Base-by-base conservation (phyloP, 805 yeast species). In the Starmera quercuum region DNA sequence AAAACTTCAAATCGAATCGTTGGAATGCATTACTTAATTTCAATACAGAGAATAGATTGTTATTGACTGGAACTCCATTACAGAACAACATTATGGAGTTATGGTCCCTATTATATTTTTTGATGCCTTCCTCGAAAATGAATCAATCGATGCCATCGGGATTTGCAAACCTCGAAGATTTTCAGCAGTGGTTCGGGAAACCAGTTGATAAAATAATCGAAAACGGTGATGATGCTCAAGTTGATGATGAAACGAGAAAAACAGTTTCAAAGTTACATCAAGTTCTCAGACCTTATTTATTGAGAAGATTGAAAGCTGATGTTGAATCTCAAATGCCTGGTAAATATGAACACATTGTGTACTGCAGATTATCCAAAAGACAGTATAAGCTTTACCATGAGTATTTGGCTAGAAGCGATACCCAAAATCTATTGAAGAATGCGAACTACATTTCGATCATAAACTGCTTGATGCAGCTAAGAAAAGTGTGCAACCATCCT, bases 251-350 rank as follows among this genome's bases (percentile, higher is more conserved):
- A 49, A 86, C 97, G 0, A 73, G 73, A 40, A 75, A 77, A 40
- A 88, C 97, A 0, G 95, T 92, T 20, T 66, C 83, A 10, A 83
- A 94, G 51, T 66, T 92, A 35, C 99, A 92, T 59, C 95, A 86
- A 54, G 95, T 92, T 15, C 63, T 92, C 45, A 73, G 98, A 42
- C 99, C 99, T 0, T 92, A 90, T 50, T 63, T 92, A 26, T 63
- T 92, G 39, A 76, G 99, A 55, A 77, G 99, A 44, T 70, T 92
- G 51, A 92, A 92, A 54, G 86, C 84, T 15, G 99, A 92, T 58
- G 99, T 92, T 11, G 99, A 92, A 49, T 87, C 90, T 51, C 98
- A 92, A 58, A 92, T 92, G 98, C 99, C 99, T 1, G 96, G 83
- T 0, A 92, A 92, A 52, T 84, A 87, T 56, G 99, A 92, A 55